Evolutionary conservation across 2,329 filamentous ascomycete genomes (phyloP), one percentile per base, ranked within the genome.

Genomic region (Chaetomium globosum): DNA sequence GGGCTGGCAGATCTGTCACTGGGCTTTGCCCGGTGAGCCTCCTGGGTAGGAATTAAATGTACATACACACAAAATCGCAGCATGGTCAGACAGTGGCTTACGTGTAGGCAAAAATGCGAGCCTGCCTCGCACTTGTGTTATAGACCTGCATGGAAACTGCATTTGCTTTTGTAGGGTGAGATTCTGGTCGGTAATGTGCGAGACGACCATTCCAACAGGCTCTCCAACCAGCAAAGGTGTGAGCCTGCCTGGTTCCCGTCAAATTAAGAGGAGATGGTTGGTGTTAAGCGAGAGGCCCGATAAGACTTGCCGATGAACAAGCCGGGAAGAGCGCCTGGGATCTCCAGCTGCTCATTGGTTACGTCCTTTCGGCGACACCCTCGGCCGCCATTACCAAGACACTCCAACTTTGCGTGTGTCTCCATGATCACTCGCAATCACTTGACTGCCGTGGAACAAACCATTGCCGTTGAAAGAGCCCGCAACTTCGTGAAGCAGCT

Each of bases 261-360:
- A 43, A 43, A 43, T 43, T n/a, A 43, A 7, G 16, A n/a, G 39
- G 39, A 43, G 16, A 43, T 16, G 39, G 5, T n/a, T 16, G 39
- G 5, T n/a, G 16, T 43, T 43, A 43, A 43, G 39, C 39, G 39
- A 43, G 39, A 43, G 39, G 39, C 43, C 62, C 59, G 56, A 67
- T 51, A 49, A 55, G 52, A 56, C 30, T 56, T 63, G 49, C 64
- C 60, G 60, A 57, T 51, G 36, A 23, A 46, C 49, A 33, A 31
- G 7, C 57, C 57, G 43, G 56, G 57, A 21, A 61, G 48, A 23
- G 8, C 33, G 49, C 28, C 33, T 19, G 33, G 9, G 49, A 13
- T n/a, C 21, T 49, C 39, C 5, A 43, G 39, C 39, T 43, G 39
- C 16, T 43, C 39, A 43, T 43, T 43, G 39, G 39, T 43, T 43